These are phyloP conservation scores for Calophaca sinica DNA, from an alignment of 306 rosid genomes.

Conservation along the genomic window DNA sequence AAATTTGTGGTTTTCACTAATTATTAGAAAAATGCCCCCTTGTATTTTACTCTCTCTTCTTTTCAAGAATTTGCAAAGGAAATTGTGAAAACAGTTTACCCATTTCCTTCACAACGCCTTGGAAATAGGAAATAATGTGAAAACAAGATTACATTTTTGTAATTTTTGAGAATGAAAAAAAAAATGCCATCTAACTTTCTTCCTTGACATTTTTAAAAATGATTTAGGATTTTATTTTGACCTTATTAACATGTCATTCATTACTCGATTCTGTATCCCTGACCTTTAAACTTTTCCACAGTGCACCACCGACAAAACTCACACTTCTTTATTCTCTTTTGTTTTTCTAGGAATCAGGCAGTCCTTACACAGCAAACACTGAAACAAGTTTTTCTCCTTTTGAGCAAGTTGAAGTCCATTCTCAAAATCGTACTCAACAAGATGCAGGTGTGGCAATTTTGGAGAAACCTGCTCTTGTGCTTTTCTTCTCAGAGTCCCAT, in stretches of 20 bases:
- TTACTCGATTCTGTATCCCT: slow-evolving; percentile 1
- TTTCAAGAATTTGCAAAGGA: too few relatives aligned
- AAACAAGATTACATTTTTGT: too few relatives aligned
- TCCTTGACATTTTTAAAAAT: not conserved
- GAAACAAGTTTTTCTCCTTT: slow-evolving; percentile 78
- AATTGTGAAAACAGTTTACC: too few relatives aligned
- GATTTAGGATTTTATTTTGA: not conserved
- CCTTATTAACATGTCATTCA: not conserved
- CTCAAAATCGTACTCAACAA: slow-evolving; percentile 50
- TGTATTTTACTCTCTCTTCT: too few relatives aligned
- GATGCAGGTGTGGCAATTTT: slow-evolving; percentile 61
- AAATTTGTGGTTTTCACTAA: too few relatives aligned
- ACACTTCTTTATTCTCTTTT: not conserved
- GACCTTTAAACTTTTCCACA: slow-evolving; percentile 10
- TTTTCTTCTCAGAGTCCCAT: not conserved
- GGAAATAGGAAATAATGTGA: too few relatives aligned
- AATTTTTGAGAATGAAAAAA: too few relatives aligned
- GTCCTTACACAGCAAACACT: slow-evolving; percentile 51
- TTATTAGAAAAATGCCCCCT: too few relatives aligned
- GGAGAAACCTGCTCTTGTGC: not conserved
- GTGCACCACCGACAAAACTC: slow-evolving; percentile 5
- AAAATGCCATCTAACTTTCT: too few relatives aligned
- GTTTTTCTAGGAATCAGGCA: slow-evolving; percentile 59
- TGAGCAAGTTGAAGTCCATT: slow-evolving; percentile 56
- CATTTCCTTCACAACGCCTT: too few relatives aligned